Evolutionary conservation across 2,329 filamentous ascomycete species (phyloP).

Genomic region (Didymellaceae sp.): DNA sequence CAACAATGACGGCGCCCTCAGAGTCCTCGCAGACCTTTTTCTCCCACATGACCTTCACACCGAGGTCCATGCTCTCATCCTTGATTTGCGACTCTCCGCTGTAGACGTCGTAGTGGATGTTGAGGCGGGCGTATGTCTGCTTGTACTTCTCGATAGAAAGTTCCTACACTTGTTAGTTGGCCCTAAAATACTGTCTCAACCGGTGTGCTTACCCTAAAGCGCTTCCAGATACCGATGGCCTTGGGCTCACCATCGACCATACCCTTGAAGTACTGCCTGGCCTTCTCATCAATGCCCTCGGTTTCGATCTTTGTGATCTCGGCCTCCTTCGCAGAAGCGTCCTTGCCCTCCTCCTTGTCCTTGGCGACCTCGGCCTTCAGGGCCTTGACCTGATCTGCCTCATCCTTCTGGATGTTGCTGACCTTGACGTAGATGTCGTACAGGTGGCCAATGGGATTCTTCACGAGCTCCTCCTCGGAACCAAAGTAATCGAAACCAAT

Average conservation of each 20-base stretch:
- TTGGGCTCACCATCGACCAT: constrained; percentile 69
- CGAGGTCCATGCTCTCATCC: constrained; percentile 66
- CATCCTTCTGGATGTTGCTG: constrained; percentile 65
- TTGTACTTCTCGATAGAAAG: constrained; percentile 70
- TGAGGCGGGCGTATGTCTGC: constrained; percentile 67
- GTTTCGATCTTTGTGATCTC: constrained; percentile 50
- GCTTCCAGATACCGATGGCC: constrained; percentile 66
- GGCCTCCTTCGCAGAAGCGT: constrained; percentile 50
- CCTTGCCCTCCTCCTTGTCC: constrained; percentile 51
- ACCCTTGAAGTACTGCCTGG: constrained; percentile 72
- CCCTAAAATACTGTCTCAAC: not conserved
- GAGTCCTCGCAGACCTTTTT: constrained; percentile 68
- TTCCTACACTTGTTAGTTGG: constrained; percentile 46
- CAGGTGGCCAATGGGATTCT: constrained; percentile 81
- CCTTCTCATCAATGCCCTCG: constrained; percentile 68
- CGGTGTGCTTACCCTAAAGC: constrained; percentile 56
- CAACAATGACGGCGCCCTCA: constrained; percentile 71
- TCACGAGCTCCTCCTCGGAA: constrained; percentile 71
- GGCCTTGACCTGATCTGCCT: constrained; percentile 70
- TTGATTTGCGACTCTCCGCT: constrained; percentile 73
- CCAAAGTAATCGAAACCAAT: constrained; percentile 79
- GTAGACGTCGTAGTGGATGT: constrained; percentile 71
- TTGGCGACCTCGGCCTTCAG: constrained; percentile 54
- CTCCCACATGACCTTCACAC: constrained; percentile 65
- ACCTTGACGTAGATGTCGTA: constrained; percentile 84